phyloP scores from a whole-genome alignment of 2,329 filamentous ascomycete species.

The Ploettnerulaceae sp. region DNA sequence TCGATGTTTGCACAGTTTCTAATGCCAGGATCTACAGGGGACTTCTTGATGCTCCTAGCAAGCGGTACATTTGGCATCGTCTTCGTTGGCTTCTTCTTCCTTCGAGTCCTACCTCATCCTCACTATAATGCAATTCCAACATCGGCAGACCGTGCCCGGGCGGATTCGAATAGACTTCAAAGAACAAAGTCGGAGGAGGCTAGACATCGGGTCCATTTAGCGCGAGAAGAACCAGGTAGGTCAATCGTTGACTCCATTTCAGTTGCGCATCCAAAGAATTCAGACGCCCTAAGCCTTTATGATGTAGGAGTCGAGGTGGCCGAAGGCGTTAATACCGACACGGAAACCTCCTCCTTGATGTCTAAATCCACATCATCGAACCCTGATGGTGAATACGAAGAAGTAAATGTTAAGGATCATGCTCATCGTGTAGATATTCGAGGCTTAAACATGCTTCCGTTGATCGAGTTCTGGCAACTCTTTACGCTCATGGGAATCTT shows the following conservation, averaged over 20 bases:
- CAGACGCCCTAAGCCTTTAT: constrained; percentile 30
- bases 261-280: constrained; percentile 31
- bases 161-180: constrained; percentile 35
- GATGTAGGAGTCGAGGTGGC: constrained; percentile 30
- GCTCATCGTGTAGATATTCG: constrained; percentile 87
- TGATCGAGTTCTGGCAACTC: constrained; percentile 83
- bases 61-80: constrained; percentile 73
- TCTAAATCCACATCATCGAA: constrained; percentile 52
- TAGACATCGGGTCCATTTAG: constrained; percentile 36
- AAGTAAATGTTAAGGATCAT: constrained; percentile 58
- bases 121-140: constrained; percentile 40
- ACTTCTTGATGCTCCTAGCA: constrained; percentile 75
- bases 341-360: constrained; percentile 77
- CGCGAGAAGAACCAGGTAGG: constrained; percentile 61
- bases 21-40: constrained; percentile 78
- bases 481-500: constrained; percentile 86
- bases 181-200: constrained; percentile 44
- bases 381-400: constrained; percentile 43
- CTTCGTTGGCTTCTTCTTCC: constrained; percentile 76
- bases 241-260: constrained; percentile 34
- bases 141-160: constrained; percentile 33
- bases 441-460: constrained; percentile 67
- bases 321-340: constrained; percentile 36
- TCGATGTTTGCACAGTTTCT: constrained; percentile 70
- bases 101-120: constrained; percentile 64